A percentile compares a stretch with the other conserved stretches of the same genome.
Evolutionary conservation across 169 alveolate species (phyloP).

Genomic region (Plasmodium yoelii): DNA sequence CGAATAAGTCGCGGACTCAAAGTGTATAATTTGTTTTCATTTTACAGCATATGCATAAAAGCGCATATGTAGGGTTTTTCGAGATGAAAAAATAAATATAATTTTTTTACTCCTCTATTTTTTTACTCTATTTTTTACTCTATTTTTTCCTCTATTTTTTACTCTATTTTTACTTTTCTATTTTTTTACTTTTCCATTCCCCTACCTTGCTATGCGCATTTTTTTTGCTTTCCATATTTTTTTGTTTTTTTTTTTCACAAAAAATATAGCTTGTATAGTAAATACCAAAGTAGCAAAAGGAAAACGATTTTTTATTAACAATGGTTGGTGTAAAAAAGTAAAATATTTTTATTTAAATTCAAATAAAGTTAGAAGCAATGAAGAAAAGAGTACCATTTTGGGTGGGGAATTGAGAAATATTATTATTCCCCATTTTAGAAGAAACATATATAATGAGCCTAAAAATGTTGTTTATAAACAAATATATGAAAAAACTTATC

Average conservation of each 20-base stretch:
- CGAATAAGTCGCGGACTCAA: no score
- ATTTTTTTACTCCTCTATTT: not conserved
- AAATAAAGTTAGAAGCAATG: not conserved
- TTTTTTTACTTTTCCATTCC: not conserved
- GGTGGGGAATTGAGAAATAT: no score
- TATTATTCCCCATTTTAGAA: no score
- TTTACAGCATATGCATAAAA: no score
- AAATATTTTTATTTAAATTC: not conserved
- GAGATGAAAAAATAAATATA: no score
- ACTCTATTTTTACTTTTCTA: not conserved
- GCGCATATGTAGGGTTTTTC: no score
- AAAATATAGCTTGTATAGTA: slow-evolving; percentile 3
- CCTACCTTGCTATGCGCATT: not conserved
- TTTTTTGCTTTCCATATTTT: slow-evolving; percentile 16
- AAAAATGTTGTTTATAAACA: slow-evolving; percentile 38
- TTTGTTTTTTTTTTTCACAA: not conserved
- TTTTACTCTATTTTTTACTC: not conserved
- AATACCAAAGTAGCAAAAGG: not conserved
- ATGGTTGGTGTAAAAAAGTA: not conserved
- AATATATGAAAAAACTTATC: slow-evolving; percentile 12
- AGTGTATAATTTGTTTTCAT: no score
- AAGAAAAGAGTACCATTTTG: not conserved
- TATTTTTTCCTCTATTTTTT: not conserved
- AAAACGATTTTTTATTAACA: not conserved
- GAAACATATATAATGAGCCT: no score